Evolutionary conservation across 495 filamentous ascomycete genomes (phyloP).

Genomic region (Penicillium coffeae): DNA sequence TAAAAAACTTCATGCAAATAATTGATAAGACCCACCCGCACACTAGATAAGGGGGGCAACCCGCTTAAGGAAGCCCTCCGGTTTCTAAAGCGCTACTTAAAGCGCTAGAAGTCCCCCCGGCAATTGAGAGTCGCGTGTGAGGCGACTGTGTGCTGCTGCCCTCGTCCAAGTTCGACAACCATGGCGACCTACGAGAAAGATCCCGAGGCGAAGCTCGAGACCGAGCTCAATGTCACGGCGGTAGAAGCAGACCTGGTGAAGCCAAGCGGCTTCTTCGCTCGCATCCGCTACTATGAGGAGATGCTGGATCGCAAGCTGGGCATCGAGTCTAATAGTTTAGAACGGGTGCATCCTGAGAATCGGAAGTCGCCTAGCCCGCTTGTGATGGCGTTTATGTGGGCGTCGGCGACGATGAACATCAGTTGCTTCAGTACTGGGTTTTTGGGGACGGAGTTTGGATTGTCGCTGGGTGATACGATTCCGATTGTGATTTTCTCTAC

Average conservation of each 20-base stretch:
- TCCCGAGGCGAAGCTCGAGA: constrained; percentile 46
- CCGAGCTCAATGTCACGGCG: constrained; percentile 40
- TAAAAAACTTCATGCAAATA: background rate
- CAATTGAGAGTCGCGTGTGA: background rate
- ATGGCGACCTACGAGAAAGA: constrained; percentile 37
- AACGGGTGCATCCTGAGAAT: constrained; percentile 49
- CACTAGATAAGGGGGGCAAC: constrained; percentile 1
- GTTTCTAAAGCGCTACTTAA: background rate
- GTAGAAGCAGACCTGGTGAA: constrained; percentile 15
- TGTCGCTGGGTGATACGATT: constrained; percentile 33
- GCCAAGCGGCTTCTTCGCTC: constrained; percentile 25
- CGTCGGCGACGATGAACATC: constrained; percentile 52
- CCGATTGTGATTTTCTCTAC: constrained; percentile 34
- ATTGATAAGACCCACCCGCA: background rate
- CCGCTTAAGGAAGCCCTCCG: background rate
- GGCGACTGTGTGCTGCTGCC: background rate
- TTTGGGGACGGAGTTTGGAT: constrained; percentile 33
- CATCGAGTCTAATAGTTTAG: constrained; percentile 50
- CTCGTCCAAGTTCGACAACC: background rate
- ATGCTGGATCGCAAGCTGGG: constrained; percentile 50
- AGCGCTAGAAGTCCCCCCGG: background rate
- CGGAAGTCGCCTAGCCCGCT: constrained; percentile 24
- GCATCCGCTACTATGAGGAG: constrained; percentile 42
- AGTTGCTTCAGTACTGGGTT: constrained; percentile 46
- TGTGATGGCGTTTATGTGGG: constrained; percentile 51